These are phyloP conservation scores for Cornus kousa DNA, from an alignment of 148 eudicot genomes.

Conservation along the genomic window DNA sequence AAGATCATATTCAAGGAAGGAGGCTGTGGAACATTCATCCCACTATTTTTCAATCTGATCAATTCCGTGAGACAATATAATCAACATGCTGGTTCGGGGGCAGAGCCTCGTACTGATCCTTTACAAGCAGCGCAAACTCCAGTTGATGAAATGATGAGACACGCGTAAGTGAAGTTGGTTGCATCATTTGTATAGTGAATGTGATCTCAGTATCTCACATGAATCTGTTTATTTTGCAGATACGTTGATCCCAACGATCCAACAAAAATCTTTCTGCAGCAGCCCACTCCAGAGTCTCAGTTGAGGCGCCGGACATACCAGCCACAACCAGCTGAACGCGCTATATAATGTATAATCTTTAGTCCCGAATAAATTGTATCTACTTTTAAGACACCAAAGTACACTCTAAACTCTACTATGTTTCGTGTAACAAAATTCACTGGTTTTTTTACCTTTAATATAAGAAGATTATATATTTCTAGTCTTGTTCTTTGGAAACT, in stretches of 20 bases:
- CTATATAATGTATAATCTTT: conserved; percentile 1
- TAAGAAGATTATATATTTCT: background rate
- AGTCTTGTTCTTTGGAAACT: no score
- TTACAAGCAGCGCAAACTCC: conserved; percentile 89
- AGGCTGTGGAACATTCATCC: conserved; percentile 94
- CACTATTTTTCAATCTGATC: conserved; percentile 79
- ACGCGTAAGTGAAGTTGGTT: conserved; percentile 57
- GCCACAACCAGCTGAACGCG: conserved; percentile 37
- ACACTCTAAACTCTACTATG: background rate
- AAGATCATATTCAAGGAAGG: conserved; percentile 97
- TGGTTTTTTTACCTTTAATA: background rate
- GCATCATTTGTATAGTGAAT: background rate
- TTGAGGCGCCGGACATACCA: conserved; percentile 86
- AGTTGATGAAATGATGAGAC: conserved; percentile 98
- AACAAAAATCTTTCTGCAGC: conserved; percentile 87
- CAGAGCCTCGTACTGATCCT: conserved; percentile 67
- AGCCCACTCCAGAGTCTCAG: conserved; percentile 76
- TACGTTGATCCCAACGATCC: conserved; percentile 98
- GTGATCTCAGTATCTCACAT: background rate
- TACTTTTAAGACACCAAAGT: background rate
- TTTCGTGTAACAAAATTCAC: background rate
- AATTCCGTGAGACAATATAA: conserved; percentile 66
- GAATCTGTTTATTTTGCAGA: conserved; percentile 34
- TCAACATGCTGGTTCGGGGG: conserved; percentile 39
- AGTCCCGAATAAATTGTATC: background rate